Percentiles rank a stretch among this genome's conserved stretches.
Conservation (phyloP, 164 flowering plant genomes). For the Chimonanthus salicifolius region DNA sequence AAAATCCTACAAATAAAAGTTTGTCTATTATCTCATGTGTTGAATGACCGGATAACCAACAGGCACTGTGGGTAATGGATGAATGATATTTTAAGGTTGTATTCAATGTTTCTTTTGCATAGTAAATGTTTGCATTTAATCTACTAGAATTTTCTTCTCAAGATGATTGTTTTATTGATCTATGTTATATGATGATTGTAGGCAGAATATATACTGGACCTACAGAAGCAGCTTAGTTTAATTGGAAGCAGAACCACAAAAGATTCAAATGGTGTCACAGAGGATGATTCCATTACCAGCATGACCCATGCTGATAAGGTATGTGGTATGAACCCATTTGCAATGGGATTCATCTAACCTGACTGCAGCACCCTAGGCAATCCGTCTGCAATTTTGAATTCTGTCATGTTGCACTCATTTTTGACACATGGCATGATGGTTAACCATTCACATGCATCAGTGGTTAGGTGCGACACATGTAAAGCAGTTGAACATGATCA, state of each 20-base stretch:
- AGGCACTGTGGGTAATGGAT: too few species aligned
- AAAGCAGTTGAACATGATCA: not conserved
- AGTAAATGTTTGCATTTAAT: too few species aligned
- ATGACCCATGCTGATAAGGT: slow-evolving; percentile 75
- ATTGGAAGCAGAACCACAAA: slow-evolving; percentile 48
- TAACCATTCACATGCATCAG: not conserved
- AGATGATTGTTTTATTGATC: not conserved
- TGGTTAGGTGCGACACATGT: not conserved
- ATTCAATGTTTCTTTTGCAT: too few species aligned
- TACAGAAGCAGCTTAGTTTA: slow-evolving; percentile 90
- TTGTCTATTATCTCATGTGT: too few species aligned
- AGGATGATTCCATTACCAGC: slow-evolving; percentile 52
- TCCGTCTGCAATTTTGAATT: not conserved
- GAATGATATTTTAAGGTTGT: too few species aligned
- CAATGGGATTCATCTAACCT: not conserved
- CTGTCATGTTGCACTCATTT: not conserved
- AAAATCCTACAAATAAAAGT: too few species aligned
- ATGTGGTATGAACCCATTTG: slow-evolving; percentile 1
- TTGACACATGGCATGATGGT: not conserved
- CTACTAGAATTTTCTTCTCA: too few species aligned
- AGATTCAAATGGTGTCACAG: slow-evolving; percentile 45
- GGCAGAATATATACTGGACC: slow-evolving; percentile 86
- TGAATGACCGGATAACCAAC: too few species aligned
- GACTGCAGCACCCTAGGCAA: not conserved
- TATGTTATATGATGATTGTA: slow-evolving; percentile 20